phyloP scores from a whole-genome alignment of 768 basidiomycete species.

The Psilocybe sp. region DNA sequence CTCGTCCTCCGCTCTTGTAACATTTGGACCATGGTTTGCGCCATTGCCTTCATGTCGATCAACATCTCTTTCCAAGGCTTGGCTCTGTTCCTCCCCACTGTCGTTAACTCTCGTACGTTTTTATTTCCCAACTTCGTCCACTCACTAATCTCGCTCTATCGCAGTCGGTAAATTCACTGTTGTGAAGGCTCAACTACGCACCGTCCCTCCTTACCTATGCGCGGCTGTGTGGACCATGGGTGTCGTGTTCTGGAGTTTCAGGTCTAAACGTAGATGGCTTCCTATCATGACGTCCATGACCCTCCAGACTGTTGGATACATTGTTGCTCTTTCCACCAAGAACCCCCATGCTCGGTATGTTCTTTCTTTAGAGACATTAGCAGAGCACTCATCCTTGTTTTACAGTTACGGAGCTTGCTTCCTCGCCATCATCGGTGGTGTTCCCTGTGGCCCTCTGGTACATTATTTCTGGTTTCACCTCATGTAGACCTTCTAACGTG shows the following conservation, averaged over 20 bases:
- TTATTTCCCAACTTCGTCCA: background rate
- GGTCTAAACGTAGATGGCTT: constrained; percentile 27
- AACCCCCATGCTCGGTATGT: constrained; percentile 30
- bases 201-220: constrained; percentile 40
- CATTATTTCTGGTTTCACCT: background rate
- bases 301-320: constrained; percentile 36
- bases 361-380: background rate
- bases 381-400: constrained; percentile 3
- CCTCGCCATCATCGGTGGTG: constrained; percentile 34
- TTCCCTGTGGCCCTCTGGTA: constrained; percentile 30
- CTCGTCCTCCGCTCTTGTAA: constrained; percentile 17
- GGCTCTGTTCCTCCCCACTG: constrained; percentile 40
- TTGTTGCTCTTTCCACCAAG: constrained; percentile 34
- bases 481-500: background rate
- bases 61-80: constrained; percentile 40
- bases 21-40: constrained; percentile 24
- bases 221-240: constrained; percentile 35
- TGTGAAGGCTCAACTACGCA: constrained; percentile 42
- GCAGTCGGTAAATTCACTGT: constrained; percentile 33
- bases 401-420: constrained; percentile 42
- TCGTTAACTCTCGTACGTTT: constrained; percentile 32
- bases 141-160: background rate
- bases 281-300: constrained; percentile 29
- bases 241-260: constrained; percentile 29
- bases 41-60: constrained; percentile 25